Evolutionary conservation across 2,329 filamentous ascomycete genomes (phyloP), one percentile per base, ranked within the genome.

Genomic region (Xylaria sp.): DNA sequence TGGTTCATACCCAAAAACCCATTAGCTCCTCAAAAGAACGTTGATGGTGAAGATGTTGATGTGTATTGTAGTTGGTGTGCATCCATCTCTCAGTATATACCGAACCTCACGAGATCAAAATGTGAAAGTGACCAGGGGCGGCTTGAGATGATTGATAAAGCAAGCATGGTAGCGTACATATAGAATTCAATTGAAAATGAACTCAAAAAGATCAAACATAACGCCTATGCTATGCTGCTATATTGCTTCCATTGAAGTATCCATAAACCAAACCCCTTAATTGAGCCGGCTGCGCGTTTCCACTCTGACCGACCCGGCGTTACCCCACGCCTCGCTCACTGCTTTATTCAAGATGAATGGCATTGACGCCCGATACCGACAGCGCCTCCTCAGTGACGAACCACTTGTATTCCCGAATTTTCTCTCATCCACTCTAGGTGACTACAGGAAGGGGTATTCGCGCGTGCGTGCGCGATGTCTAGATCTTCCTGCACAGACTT

Each of bases 201-300:
- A 37, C 46, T 61, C 62, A 65, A 52, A n/a, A 43, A 4, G 28
- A 31, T 31, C n/a, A 23, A 15, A 64, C 58, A 58, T 61, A 73
- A 75, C 75, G 74, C 75, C 75, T 60, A 67, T 75, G 73, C 75
- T 73, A 76, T 76, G 74, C 73, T 76, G 74, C 73, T 67, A 62
- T 60, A 51, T 55, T 59, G 50, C 40, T 53, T 55, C 15, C 5
- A 4, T 31, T 31, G 19, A 23, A 53, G 19, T 38, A 57, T 43
- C 33, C 50, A 46, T 55, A 25, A 23, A 46, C 46, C 37, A 23
- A 38, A 47, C 37, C 25, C 28, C 49, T n/a, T 23, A 37, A 7
- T n/a, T 15, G 40, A 37, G 33, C 42, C 15, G 31, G 33, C 17
- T 33, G n/a, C 14, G 15, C n/a, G n/a, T 17, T n/a, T 40, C 8